These are phyloP conservation scores for Phytopythium helicoides DNA, from an alignment of 352 stramenopile genomes.

Conservation along the genomic window DNA sequence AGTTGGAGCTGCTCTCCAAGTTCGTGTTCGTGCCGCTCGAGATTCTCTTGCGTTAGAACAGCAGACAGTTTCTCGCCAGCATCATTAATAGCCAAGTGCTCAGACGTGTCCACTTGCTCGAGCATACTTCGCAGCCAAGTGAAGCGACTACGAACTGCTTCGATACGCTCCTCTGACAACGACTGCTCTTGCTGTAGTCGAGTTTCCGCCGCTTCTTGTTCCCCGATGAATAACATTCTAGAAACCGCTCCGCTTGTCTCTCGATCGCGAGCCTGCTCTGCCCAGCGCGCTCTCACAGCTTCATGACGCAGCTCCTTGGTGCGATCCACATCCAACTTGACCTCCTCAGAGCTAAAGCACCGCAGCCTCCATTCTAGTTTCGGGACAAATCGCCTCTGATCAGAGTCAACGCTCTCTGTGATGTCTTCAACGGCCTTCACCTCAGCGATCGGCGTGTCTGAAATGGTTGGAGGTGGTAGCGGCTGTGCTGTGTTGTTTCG, in stretches of 20 bases:
- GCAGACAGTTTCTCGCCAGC: not conserved
- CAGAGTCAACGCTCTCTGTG: not conserved
- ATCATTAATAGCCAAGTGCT: not conserved
- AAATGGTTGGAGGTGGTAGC: not conserved
- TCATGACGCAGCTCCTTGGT: slow-evolving; percentile 51
- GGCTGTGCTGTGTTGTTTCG: slow-evolving; percentile 14
- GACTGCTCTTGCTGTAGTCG: slow-evolving; percentile 35
- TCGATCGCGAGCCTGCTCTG: slow-evolving; percentile 47
- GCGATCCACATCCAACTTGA: slow-evolving; percentile 59
- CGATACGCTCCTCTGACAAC: slow-evolving; percentile 45
- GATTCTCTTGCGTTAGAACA: slow-evolving; percentile 12
- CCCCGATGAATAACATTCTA: slow-evolving; percentile 42
- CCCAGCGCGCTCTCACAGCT: slow-evolving; percentile 46
- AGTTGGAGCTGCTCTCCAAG: slow-evolving; percentile 26
- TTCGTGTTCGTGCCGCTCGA: slow-evolving; percentile 23
- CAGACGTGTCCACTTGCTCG: not conserved
- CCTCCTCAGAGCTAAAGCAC: slow-evolving; percentile 61
- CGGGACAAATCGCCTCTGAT: slow-evolving; percentile 1
- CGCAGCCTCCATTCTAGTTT: slow-evolving; percentile 43
- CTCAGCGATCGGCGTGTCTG: slow-evolving; percentile 8
- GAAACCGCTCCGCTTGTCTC: slow-evolving; percentile 55
- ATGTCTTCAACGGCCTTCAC: slow-evolving; percentile 6
- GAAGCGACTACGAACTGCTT: slow-evolving; percentile 31
- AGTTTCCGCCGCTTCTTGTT: slow-evolving; percentile 32
- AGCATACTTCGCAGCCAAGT: slow-evolving; percentile 31